These are phyloP conservation scores for Fomitopsis pinicola DNA, from an alignment of 1,284 basidiomycete species.

Conservation along the genomic window DNA sequence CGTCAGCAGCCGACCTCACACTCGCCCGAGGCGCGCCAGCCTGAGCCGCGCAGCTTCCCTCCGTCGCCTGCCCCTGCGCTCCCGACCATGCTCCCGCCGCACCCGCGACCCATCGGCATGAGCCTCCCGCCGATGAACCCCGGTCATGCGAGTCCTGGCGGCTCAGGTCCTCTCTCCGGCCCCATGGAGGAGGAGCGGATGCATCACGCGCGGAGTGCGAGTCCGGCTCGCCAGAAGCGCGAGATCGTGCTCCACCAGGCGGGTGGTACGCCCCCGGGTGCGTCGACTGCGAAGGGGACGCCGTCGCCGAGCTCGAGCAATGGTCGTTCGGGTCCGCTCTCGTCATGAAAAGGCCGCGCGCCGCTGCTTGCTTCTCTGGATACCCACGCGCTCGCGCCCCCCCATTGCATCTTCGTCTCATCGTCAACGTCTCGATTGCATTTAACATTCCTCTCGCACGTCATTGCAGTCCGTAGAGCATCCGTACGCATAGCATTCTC, in stretches of 20 bases:
- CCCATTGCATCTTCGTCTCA: background rate
- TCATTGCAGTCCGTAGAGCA: background rate
- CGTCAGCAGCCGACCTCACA: constrained; percentile 53
- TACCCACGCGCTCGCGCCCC: constrained; percentile 3
- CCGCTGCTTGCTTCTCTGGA: constrained; percentile 5
- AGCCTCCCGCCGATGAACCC: constrained; percentile 51
- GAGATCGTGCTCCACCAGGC: constrained; percentile 48
- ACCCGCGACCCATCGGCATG: constrained; percentile 68
- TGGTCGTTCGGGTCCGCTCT: constrained; percentile 10
- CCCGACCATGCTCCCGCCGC: constrained; percentile 58
- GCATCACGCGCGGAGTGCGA: constrained; percentile 25
- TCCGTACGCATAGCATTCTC: background rate
- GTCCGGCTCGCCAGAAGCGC: constrained; percentile 44
- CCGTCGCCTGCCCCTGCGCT: constrained; percentile 41
- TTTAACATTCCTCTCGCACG: constrained; percentile 1
- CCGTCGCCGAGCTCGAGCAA: constrained; percentile 32
- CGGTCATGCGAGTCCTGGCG: constrained; percentile 40
- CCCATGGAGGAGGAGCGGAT: constrained; percentile 41
- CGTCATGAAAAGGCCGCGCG: background rate
- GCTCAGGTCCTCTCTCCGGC: constrained; percentile 48
- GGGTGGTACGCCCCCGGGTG: constrained; percentile 30
- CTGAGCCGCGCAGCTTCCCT: constrained; percentile 37
- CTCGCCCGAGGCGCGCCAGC: constrained; percentile 58
- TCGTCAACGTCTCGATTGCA: constrained; percentile 7
- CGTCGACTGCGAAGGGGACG: constrained; percentile 24